Evolutionary conservation across 2,329 filamentous ascomycete genomes (phyloP).

Genomic region (Chaetomiaceae sp.): DNA sequence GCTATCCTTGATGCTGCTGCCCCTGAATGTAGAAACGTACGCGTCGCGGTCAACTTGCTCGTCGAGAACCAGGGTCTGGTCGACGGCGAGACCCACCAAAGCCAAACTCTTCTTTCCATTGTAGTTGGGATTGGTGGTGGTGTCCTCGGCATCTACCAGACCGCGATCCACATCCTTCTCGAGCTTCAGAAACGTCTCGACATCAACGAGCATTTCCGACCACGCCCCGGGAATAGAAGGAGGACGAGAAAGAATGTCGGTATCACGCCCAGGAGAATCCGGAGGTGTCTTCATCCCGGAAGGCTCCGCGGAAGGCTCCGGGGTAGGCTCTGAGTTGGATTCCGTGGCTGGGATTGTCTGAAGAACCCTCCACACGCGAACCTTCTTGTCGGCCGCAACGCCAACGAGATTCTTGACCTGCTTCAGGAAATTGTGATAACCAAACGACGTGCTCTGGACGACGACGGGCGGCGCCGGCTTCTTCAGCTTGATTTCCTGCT

Average conservation of each 20-base stretch:
- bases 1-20: slow-evolving; percentile 31
- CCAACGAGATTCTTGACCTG: slow-evolving; percentile 64
- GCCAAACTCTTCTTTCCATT: slow-evolving; percentile 68
- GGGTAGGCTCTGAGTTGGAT: slow-evolving; percentile 35
- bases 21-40: slow-evolving; percentile 50
- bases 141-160: slow-evolving; percentile 59
- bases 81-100: slow-evolving; percentile 62
- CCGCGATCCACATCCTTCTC: slow-evolving; percentile 61
- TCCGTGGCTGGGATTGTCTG: slow-evolving; percentile 37
- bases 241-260: slow-evolving; percentile 14
- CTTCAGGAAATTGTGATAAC: slow-evolving; percentile 70
- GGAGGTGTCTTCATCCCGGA: slow-evolving; percentile 36
- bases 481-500: slow-evolving; percentile 56
- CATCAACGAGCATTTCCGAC: slow-evolving; percentile 53
- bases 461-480: slow-evolving; percentile 59
- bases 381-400: slow-evolving; percentile 66
- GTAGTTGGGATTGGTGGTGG: slow-evolving; percentile 68
- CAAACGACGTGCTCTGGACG: slow-evolving; percentile 65
- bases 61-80: slow-evolving; percentile 78
- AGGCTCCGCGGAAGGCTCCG: too few species aligned
- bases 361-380: slow-evolving; percentile 69
- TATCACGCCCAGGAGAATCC: slow-evolving; percentile 23
- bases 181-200: slow-evolving; percentile 58
- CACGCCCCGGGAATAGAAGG: slow-evolving; percentile 30
- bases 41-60: slow-evolving; percentile 60